Evolutionary conservation across 208 protist genomes (phyloP), one percentile per base, ranked within the genome.

Genomic region (Trypanosomatidae sp.): DNA sequence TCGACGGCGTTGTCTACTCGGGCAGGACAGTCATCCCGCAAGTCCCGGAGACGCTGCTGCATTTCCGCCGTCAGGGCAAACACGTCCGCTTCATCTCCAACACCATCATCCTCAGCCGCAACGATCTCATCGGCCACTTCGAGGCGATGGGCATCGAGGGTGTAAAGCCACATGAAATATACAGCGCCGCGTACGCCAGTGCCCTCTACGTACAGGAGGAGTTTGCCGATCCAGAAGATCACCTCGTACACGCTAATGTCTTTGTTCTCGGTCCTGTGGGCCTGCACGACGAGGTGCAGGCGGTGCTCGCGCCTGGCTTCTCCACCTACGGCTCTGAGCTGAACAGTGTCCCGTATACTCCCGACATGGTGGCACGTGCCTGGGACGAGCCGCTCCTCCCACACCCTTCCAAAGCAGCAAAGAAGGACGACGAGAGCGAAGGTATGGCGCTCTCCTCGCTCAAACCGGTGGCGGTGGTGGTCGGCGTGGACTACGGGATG

Each of bases 391-490:
- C 60, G 5, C n/a, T n/a, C n/a, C n/a, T n/a, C n/a, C n/a, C n/a
- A n/a, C n/a, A n/a, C n/a, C n/a, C n/a, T n/a, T n/a, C n/a, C n/a
- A n/a, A n/a, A n/a, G n/a, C n/a, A n/a, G n/a, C n/a, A n/a, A n/a
- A n/a, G n/a, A n/a, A n/a, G n/a, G n/a, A n/a, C n/a, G n/a, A n/a
- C n/a, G n/a, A n/a, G n/a, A n/a, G n/a, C n/a, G n/a, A n/a, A n/a
- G n/a, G n/a, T n/a, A n/a, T n/a, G n/a, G n/a, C n/a, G n/a, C n/a
- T n/a, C n/a, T n/a, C n/a, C n/a, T n/a, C n/a, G n/a, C n/a, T n/a
- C n/a, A n/a, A n/a, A n/a, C n/a, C n/a, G n/a, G n/a, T n/a, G n/a
- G 85, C 90, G 0, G 90, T 94, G 36, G 85, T 90, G 19, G 85
- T 83, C 12, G 87, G 87, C 3, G 62, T 91, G 33, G 87, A 94